A percentile compares a stretch with the other conserved stretches of the same genome.
Conservation (phyloP, 148 eudicot genomes). For the Talinum fruticosum region DNA sequence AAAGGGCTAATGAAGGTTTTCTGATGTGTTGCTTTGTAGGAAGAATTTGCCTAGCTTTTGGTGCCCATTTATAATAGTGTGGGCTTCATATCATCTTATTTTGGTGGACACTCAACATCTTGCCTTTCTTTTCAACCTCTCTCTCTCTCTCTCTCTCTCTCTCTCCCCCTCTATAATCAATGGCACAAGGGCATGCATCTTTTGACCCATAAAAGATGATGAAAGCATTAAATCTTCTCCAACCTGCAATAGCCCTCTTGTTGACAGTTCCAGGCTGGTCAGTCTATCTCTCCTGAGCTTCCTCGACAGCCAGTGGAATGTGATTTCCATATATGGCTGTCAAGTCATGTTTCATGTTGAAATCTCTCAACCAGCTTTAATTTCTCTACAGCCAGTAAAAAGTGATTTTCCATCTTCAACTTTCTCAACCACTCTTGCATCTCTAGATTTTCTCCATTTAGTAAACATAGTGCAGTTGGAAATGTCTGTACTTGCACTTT, state of each 20-base stretch:
- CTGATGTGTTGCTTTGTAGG: constrained; percentile 11
- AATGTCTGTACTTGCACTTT: background rate
- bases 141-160: constrained; percentile 11
- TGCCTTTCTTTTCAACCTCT: constrained; percentile 10
- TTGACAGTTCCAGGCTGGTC: constrained; percentile 27
- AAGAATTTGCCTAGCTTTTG: constrained; percentile 5
- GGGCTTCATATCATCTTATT: background rate
- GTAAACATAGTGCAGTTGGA: constrained; percentile 22
- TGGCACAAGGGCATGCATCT: constrained; percentile 4
- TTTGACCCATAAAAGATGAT: constrained; percentile 8
- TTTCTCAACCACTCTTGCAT: constrained; percentile 18
- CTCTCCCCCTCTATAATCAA: constrained; percentile 9
- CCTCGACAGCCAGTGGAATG: background rate
- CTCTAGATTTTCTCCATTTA: background rate
- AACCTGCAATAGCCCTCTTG: constrained; percentile 10
- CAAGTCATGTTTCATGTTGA: no score
- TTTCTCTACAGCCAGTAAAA: constrained; percentile 3
- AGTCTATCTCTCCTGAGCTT: background rate
- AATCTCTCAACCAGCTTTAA: constrained; percentile 20
- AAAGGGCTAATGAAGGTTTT: constrained; percentile 1
- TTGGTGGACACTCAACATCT: background rate
- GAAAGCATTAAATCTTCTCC: constrained; percentile 18
- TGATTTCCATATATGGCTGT: background rate
- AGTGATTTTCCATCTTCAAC: background rate
- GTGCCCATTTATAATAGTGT: constrained; percentile 28